phyloP scores from a whole-genome alignment of 352 stramenopile genomes.

The Pythium oligandrum region DNA sequence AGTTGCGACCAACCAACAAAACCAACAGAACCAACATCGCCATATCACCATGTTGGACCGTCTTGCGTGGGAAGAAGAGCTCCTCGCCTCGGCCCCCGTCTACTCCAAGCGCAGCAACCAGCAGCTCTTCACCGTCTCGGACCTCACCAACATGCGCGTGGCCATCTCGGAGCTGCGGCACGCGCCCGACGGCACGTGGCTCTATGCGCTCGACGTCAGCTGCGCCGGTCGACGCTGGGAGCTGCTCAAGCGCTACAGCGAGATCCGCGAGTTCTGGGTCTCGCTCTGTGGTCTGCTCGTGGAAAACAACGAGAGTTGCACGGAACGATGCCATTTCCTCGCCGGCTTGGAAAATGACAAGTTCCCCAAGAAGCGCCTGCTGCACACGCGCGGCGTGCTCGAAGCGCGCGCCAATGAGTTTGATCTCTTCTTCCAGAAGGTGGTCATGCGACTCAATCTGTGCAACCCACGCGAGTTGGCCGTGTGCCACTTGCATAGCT shows the following conservation, averaged over 20 bases:
- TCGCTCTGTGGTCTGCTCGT: constrained; percentile 32
- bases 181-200: constrained; percentile 46
- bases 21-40: too few species aligned
- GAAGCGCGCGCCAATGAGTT: constrained; percentile 38
- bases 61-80: too few species aligned
- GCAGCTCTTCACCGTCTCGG: constrained; percentile 17
- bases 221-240: constrained; percentile 43
- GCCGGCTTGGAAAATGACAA: constrained; percentile 61
- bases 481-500: constrained; percentile 36
- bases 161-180: constrained; percentile 51
- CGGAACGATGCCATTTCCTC: constrained; percentile 63
- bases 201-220: constrained; percentile 62
- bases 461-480: constrained; percentile 42
- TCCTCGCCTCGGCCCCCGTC: neutral
- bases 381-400: constrained; percentile 41
- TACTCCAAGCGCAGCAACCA: neutral
- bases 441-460: constrained; percentile 64
- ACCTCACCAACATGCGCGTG: constrained; percentile 53
- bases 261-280: constrained; percentile 69
- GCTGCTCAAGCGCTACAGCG: constrained; percentile 57
- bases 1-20: too few species aligned
- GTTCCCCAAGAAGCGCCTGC: constrained; percentile 69
- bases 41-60: too few species aligned
- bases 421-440: constrained; percentile 55
- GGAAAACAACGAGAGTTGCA: constrained; percentile 29